Evolutionary conservation across 2,329 filamentous ascomycete species (phyloP).

Genomic region (Fusarium napiforme): DNA sequence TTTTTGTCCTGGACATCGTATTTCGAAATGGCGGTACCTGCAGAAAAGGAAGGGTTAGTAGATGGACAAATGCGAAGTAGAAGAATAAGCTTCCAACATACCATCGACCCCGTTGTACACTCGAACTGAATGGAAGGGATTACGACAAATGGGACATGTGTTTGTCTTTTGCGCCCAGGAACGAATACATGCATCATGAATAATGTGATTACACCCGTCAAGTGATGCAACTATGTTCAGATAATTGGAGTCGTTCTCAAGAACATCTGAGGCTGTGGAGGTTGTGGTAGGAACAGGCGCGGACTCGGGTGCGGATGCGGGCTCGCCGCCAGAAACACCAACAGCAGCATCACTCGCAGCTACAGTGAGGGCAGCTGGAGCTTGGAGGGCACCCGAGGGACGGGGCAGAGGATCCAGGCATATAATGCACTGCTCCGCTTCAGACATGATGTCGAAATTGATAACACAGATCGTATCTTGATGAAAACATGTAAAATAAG

Average conservation of each 20-base stretch:
- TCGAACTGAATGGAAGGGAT: conserved; percentile 89
- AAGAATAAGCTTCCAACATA: conserved; percentile 58
- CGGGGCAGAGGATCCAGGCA: conserved; percentile 70
- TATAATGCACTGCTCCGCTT: conserved; percentile 75
- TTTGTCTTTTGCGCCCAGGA: conserved; percentile 98
- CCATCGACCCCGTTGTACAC: conserved; percentile 83
- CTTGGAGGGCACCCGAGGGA: conserved; percentile 43
- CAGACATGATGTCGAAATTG: conserved; percentile 59
- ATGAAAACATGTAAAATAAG: conserved; percentile 60
- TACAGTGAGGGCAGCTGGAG: conserved; percentile 34
- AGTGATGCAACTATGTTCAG: conserved; percentile 67
- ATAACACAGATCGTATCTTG: conserved; percentile 50
- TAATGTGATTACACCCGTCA: conserved; percentile 85
- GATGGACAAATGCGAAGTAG: conserved; percentile 27
- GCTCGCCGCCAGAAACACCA: conserved; percentile 37
- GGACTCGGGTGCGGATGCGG: conserved; percentile 27
- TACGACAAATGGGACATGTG: conserved; percentile 96
- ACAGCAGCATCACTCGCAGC: conserved; percentile 34
- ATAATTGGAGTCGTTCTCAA: conserved; percentile 48
- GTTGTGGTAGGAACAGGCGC: conserved; percentile 36
- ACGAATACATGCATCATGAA: conserved; percentile 92
- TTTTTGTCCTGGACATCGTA: conserved; percentile 82
- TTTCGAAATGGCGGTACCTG: conserved; percentile 66
- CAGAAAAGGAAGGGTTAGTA: conserved; percentile 31
- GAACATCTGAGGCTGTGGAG: conserved; percentile 39